A percentile compares a stretch with the other conserved stretches of the same genome.
Evolutionary conservation across 306 rosid genomes (phyloP).

Genomic region (Cicer chorassanicum): DNA sequence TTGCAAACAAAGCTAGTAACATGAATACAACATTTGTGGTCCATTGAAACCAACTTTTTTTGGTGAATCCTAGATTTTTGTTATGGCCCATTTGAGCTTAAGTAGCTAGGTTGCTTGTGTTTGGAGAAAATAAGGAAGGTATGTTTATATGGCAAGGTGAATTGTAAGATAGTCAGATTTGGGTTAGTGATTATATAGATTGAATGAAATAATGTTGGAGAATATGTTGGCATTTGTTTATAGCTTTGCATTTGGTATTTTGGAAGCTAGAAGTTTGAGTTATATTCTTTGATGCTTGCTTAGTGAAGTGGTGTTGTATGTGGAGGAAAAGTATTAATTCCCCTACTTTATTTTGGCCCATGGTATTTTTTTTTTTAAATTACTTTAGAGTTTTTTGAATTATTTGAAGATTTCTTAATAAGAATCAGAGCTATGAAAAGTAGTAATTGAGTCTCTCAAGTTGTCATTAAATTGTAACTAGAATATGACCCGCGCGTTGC

Average conservation of each 20-base stretch:
- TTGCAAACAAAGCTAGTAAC: slow-evolving; percentile 46
- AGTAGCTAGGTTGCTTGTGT: background rate
- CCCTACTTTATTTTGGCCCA: slow-evolving; percentile 29
- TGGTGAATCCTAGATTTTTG: slow-evolving; percentile 34
- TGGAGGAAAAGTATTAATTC: slow-evolving; percentile 51
- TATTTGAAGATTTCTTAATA: too few relatives aligned
- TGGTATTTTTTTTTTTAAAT: too few relatives aligned
- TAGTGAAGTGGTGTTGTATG: slow-evolving; percentile 40
- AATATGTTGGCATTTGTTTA: slow-evolving; percentile 9
- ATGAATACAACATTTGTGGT: slow-evolving; percentile 46
- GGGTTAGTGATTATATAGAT: slow-evolving; percentile 39
- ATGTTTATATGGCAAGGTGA: slow-evolving; percentile 24
- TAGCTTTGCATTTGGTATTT: slow-evolving; percentile 46
- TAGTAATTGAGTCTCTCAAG: too few relatives aligned
- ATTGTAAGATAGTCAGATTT: background rate
- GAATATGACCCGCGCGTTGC: too few relatives aligned
- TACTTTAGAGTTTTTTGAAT: too few relatives aligned
- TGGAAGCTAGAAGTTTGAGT: slow-evolving; percentile 39
- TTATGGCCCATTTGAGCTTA: slow-evolving; percentile 46
- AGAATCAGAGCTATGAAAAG: too few relatives aligned
- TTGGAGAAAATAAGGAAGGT: slow-evolving; percentile 23
- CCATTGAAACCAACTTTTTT: slow-evolving; percentile 46
- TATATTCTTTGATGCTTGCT: slow-evolving; percentile 59
- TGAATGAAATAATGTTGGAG: slow-evolving; percentile 35
- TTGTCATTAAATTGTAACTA: too few relatives aligned